These are phyloP conservation scores for Fusarium albosuccineum DNA, from an alignment of 2,329 filamentous ascomycete genomes.

Conservation along the genomic window DNA sequence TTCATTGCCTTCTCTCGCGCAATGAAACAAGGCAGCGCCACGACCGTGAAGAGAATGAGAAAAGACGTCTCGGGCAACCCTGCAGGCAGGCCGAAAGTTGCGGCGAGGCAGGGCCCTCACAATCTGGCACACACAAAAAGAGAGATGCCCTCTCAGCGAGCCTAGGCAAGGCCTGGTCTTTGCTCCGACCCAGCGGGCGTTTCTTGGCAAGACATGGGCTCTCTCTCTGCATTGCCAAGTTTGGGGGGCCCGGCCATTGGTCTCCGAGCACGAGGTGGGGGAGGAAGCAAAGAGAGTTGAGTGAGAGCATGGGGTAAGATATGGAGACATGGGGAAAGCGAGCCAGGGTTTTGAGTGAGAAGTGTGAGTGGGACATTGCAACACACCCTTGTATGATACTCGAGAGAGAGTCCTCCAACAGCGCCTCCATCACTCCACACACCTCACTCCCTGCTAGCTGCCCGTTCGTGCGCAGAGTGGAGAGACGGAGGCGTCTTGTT, in stretches of 20 bases:
- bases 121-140: conserved; percentile 4
- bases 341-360: conserved; percentile 13
- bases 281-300: conserved; percentile 8
- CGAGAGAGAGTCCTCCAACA: conserved; percentile 6
- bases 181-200: conserved; percentile 7
- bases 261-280: conserved; percentile 25
- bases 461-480: conserved; percentile 38
- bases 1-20: neutral
- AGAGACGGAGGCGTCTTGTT: conserved; percentile 25
- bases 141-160: conserved; percentile 20
- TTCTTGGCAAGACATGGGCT: conserved; percentile 21
- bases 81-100: conserved; percentile 29
- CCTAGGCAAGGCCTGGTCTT: conserved; percentile 24
- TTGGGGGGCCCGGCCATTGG: conserved; percentile 32
- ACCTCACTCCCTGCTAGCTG: conserved; percentile 32
- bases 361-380: conserved; percentile 21
- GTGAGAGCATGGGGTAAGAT: conserved; percentile 3
- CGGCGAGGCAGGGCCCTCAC: conserved; percentile 23
- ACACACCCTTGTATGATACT: conserved; percentile 4
- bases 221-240: conserved; percentile 24
- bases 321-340: conserved; percentile 30
- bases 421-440: conserved; percentile 15
- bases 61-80: conserved; percentile 7
- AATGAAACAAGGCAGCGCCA: conserved; percentile 28
- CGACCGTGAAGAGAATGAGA: neutral